phyloP scores from a whole-genome alignment of 306 rosid species.

The Quercus aquifolioides region DNA sequence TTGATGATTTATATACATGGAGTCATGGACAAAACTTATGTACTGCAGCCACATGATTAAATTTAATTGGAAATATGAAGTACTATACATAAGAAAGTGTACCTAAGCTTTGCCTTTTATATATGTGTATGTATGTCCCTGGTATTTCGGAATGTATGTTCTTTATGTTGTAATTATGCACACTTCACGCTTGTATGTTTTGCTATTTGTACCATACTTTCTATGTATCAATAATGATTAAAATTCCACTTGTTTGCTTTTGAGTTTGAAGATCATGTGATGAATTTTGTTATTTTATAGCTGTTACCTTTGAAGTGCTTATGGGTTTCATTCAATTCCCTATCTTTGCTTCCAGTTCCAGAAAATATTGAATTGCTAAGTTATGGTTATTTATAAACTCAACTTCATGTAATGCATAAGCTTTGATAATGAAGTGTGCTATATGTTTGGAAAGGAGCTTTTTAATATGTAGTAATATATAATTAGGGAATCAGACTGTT shows the following conservation, averaged over 20 bases:
- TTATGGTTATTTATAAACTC: background rate
- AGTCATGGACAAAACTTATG: background rate
- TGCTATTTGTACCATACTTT: too few relatives aligned
- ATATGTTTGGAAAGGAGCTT: background rate
- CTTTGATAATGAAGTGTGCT: background rate
- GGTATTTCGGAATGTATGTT: too few relatives aligned
- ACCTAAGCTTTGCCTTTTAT: too few relatives aligned
- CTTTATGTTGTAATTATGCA: too few relatives aligned
- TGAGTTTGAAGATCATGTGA: too few relatives aligned
- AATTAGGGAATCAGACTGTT: background rate
- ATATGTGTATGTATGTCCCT: too few relatives aligned
- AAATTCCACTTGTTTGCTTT: too few relatives aligned
- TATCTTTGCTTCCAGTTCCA: background rate
- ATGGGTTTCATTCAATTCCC: background rate
- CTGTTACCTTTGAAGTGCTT: background rate
- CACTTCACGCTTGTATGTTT: too few relatives aligned
- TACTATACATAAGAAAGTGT: too few relatives aligned
- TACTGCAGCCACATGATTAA: too few relatives aligned
- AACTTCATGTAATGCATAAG: background rate
- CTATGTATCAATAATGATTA: too few relatives aligned
- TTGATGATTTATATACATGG: background rate
- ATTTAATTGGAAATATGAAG: too few relatives aligned
- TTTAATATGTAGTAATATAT: background rate
- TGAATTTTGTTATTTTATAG: background rate
- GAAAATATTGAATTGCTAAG: background rate